Base-by-base conservation (phyloP, 495 filamentous ascomycete genomes). In the Astrocystis sublimbata region DNA sequence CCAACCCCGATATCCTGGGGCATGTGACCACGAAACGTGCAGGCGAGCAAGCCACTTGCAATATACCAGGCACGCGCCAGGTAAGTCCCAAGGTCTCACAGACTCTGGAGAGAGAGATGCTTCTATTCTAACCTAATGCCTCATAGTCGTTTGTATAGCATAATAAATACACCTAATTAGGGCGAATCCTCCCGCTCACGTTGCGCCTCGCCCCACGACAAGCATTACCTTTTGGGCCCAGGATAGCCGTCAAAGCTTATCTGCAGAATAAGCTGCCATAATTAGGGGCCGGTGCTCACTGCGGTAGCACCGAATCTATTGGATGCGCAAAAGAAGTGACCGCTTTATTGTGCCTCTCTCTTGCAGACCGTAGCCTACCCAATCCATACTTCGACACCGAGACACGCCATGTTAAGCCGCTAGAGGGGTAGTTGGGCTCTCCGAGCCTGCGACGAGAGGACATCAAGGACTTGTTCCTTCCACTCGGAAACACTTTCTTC, bases 401-500 rank as follows among this genome's bases (percentile, higher is more conserved):
- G 31, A 28, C 6, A n/a, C 30, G 13, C 3, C 36, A 12, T n/a
- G 41, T 42, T 15, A 31, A 36, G 36, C 21, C 24, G 24, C 19
- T 17, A 12, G 12, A 4, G 45, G 52, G n/a, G 21, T 33, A 12
- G 33, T 52, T 7, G 23, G 13, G 56, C 38, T 31, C 56, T 38
- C 31, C 45, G 30, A 36, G 56, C 56, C 56, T 59, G 56, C 8
- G 26, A 24, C 7, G 58, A 51, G 23, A 61, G 58, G 19, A 26
- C 46, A 21, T 43, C 59, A 19, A 61, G 50, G 10, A 54, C 30
- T 8, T 55, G 31, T 17, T 47, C 28, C 8, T 36, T 23, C 30
- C 33, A 62, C 21, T 59, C 8, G 24, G 55, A 21, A 35, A 64
- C 31, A 24, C 38, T 62, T 56, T 62, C 63, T n/a, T 19, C 49